Evolutionary conservation across 2,329 filamentous ascomycete species (phyloP).

Genomic region (Chaetomium olivaceum): DNA sequence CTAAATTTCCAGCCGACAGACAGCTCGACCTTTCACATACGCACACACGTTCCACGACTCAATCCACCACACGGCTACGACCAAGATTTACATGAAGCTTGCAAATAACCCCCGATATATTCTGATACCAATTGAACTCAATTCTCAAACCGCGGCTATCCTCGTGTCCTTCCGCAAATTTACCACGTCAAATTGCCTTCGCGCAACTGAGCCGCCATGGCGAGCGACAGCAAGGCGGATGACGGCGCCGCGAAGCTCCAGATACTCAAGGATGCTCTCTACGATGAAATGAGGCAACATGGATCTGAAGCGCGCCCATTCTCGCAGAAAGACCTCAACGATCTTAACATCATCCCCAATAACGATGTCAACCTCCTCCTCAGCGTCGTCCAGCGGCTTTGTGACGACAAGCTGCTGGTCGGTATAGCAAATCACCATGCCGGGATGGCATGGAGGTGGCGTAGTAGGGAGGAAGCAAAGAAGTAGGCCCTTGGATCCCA

Average conservation of each 20-base stretch:
- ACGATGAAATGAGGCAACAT: conserved; percentile 55
- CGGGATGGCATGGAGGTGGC: conserved; percentile 59
- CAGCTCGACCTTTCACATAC: neutral
- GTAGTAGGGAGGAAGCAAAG: conserved; percentile 59
- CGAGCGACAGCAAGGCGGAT: conserved; percentile 19
- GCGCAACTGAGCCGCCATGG: conserved; percentile 13
- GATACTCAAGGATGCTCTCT: conserved; percentile 58
- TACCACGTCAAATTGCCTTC: neutral
- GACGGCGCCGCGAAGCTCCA: conserved; percentile 43
- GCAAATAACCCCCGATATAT: neutral
- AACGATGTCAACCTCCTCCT: conserved; percentile 57
- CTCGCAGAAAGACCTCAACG: conserved; percentile 59
- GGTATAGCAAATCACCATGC: conserved; percentile 46
- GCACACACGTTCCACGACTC: neutral
- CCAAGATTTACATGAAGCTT: neutral
- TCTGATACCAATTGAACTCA: neutral
- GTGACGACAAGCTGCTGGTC: conserved; percentile 61
- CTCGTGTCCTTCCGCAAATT: neutral
- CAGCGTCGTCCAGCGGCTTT: conserved; percentile 57
- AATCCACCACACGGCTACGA: neutral
- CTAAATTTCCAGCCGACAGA: conserved; percentile 24
- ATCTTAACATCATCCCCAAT: conserved; percentile 58
- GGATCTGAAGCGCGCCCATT: conserved; percentile 53
- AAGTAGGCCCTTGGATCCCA: conserved; percentile 49
- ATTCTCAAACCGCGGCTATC: neutral